Conservation (phyloP, 148 eudicot species). For the Heliosperma pusillum region DNA sequence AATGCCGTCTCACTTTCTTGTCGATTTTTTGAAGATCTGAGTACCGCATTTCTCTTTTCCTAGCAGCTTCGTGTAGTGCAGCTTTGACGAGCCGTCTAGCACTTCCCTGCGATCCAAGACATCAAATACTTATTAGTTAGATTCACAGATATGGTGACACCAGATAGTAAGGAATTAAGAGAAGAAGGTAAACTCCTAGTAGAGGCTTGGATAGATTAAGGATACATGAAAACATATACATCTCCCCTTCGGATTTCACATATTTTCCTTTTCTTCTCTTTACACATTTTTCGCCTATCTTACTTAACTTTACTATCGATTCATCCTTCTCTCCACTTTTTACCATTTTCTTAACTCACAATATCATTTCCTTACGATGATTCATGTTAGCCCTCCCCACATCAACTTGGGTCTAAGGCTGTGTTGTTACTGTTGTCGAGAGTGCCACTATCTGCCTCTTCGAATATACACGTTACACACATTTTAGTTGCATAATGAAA, state of each 20-base stretch:
- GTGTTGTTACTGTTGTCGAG: too few species aligned
- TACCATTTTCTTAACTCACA: not conserved
- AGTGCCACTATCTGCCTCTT: too few species aligned
- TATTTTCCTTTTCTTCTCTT: not conserved
- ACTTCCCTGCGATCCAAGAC: slow-evolving; percentile 48
- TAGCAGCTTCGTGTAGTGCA: slow-evolving; percentile 79
- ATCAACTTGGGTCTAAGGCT: not conserved
- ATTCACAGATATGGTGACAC: slow-evolving; percentile 1
- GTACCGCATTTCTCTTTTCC: slow-evolving; percentile 72
- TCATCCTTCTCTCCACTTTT: too few species aligned
- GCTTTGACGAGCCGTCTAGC: slow-evolving; percentile 68
- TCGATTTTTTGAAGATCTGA: slow-evolving; percentile 70
- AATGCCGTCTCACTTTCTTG: slow-evolving; percentile 71
- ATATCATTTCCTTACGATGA: not conserved
- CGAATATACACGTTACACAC: too few species aligned
- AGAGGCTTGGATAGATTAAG: not conserved
- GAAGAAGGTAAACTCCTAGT: too few species aligned
- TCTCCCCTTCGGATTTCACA: too few species aligned
- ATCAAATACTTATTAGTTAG: not conserved
- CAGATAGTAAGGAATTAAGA: slow-evolving; percentile 8
- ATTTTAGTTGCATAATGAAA: not conserved
- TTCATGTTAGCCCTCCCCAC: not conserved
- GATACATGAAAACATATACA: not conserved
- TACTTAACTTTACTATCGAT: not conserved
- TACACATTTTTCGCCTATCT: not conserved